Evolutionary conservation across 2,329 filamentous ascomycete genomes (phyloP).

Genomic region (Elsinoe batatas): DNA sequence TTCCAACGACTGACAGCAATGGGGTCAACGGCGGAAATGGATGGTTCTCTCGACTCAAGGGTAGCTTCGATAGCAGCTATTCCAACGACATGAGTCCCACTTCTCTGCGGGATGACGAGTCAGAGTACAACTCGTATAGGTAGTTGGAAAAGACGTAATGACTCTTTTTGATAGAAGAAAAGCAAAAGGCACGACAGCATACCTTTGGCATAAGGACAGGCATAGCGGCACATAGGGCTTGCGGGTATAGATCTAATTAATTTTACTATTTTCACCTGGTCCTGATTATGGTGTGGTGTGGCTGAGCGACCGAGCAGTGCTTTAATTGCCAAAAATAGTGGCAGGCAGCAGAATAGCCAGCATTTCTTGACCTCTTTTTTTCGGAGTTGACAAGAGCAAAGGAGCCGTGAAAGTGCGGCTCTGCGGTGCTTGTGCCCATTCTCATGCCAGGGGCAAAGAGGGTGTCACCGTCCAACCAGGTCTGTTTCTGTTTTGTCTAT

Average conservation of each 20-base stretch:
- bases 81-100: constrained; percentile 8
- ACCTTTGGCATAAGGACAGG: too few relatives aligned
- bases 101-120: constrained; percentile 12
- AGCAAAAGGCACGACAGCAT: not conserved
- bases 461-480: not conserved
- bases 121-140: constrained; percentile 15
- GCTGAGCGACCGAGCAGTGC: not conserved
- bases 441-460: constrained; percentile 4
- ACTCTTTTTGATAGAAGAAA: not conserved
- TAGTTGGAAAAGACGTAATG: constrained; percentile 9
- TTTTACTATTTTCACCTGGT: not conserved
- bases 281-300: not conserved
- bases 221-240: not conserved
- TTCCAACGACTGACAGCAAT: not conserved
- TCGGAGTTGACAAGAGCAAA: too few relatives aligned
- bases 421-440: not conserved
- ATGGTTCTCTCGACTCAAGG: constrained; percentile 17
- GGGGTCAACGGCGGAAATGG: constrained; percentile 11
- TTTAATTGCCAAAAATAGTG: not conserved
- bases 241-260: constrained; percentile 4
- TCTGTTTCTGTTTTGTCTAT: not conserved
- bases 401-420: constrained; percentile 1
- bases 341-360: not conserved
- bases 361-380: too few relatives aligned
- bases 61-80: constrained; percentile 13